Evolutionary conservation across 1,139 yeast species (phyloP), one percentile per base, ranked within the genome.

Genomic region (Yamadazyma songkhlaensis): DNA sequence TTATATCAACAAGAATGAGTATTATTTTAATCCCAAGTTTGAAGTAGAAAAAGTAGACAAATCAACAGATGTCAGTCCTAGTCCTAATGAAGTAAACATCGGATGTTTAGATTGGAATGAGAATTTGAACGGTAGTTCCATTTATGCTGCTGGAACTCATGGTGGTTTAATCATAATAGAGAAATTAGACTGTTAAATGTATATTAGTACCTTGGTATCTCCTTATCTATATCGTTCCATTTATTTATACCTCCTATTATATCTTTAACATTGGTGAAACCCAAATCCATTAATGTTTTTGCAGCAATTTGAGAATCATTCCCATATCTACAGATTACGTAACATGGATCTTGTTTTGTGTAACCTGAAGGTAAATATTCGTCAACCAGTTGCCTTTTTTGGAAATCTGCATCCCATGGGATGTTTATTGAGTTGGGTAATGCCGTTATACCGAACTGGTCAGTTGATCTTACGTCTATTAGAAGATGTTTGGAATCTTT

Each of bases 241-340:
- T 68, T 72, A 41, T 73, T 67, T 25, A 89, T 62, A 0, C 98
- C 98, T 2, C 97, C 97, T 10, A 58, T 65, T 5, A 92, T 67
- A 55, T 92, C 97, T 40, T 64, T 70, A 0, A 77, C 88, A 11
- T 77, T 62, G 0, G 54, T 41, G 17, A 73, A 60, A 0, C 79
- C 79, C 39, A 75, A 62, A 4, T 67, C 61, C 10, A 74, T 78
- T 34, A 70, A 64, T 34, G 71, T 62, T 42, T 68, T 61, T 0
- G 86, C 80, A 0, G 96, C 95, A 13, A 79, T 60, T 51, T 87
- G 92, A 0, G 97, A 90, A 56, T 92, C 97, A 56, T 88, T 89
- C 5, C 99, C 99, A 54, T 71, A 81, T 28, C 97, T 73, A 58
- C 99, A 92, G 11, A 90, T 67, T 0, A 85, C 81, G 43, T 56